A percentile compares a stretch with the other conserved stretches of the same genome.
Conservation (phyloP, 305 asterid species). For the Solanum hybrid region DNA sequence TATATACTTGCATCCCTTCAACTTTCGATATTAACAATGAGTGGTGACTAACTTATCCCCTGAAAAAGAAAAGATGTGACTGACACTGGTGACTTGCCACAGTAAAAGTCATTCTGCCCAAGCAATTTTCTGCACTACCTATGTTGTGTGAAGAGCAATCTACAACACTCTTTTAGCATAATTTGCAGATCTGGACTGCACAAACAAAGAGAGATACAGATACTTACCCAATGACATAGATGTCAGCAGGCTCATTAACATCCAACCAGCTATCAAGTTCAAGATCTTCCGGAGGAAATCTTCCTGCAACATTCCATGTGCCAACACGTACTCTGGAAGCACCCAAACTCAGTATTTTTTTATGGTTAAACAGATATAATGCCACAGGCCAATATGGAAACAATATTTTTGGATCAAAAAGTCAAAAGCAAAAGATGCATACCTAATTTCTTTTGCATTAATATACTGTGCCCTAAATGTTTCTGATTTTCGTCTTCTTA, state of each 20-base stretch:
- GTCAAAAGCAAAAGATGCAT: slow-evolving; percentile 15
- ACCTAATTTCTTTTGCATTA: slow-evolving; percentile 74
- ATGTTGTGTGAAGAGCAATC: slow-evolving; percentile 6
- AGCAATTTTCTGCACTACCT: not conserved
- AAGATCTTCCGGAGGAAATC: slow-evolving; percentile 52
- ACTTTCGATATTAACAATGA: not conserved
- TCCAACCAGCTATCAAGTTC: slow-evolving; percentile 75
- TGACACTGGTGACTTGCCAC: not conserved
- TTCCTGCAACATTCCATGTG: slow-evolving; percentile 81
- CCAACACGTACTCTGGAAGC: slow-evolving; percentile 51
- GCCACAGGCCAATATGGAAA: slow-evolving; percentile 2
- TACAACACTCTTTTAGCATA: not conserved
- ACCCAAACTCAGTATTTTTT: not conserved
- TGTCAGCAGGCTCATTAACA: slow-evolving; percentile 72
- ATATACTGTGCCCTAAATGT: slow-evolving; percentile 88
- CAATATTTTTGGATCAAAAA: slow-evolving; percentile 6
- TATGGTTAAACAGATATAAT: not conserved
- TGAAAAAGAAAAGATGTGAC: not conserved
- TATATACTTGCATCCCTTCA: not conserved
- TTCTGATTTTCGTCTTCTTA: slow-evolving; percentile 85
- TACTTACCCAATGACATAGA: slow-evolving; percentile 76
- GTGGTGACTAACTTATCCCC: not conserved
- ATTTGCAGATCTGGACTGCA: not conserved
- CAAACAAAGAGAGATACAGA: slow-evolving; percentile 1
- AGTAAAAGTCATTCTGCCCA: not conserved